Evolutionary conservation across 2,329 filamentous ascomycete genomes (phyloP).

Genomic region (Rutstroemia sp.): DNA sequence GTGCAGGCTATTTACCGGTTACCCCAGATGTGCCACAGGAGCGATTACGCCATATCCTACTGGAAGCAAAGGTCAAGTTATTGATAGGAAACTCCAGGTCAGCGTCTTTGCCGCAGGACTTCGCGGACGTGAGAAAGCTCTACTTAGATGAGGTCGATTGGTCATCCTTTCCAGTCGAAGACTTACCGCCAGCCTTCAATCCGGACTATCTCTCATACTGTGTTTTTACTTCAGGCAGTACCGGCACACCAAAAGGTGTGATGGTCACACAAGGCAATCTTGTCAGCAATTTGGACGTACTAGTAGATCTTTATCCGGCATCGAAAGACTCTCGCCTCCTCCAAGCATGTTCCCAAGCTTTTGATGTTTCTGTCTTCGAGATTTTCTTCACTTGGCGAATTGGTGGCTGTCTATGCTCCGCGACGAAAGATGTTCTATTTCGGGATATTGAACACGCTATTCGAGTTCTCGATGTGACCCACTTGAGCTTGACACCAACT

Average conservation of each 20-base stretch:
- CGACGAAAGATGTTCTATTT: constrained; percentile 66
- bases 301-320: constrained; percentile 60
- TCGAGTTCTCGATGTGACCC: constrained; percentile 57
- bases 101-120: constrained; percentile 13
- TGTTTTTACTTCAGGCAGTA: constrained; percentile 79
- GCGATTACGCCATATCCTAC: constrained; percentile 53
- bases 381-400: constrained; percentile 78
- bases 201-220: constrained; percentile 54
- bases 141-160: constrained; percentile 27
- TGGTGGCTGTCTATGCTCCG: constrained; percentile 73
- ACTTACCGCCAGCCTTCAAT: constrained; percentile 13
- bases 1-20: constrained; percentile 74
- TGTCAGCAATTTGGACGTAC: constrained; percentile 62
- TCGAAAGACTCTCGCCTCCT: constrained; percentile 48
- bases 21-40: constrained; percentile 61
- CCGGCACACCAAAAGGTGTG: constrained; percentile 70
- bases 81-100: constrained; percentile 36
- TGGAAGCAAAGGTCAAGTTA: constrained; percentile 46
- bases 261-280: constrained; percentile 70
- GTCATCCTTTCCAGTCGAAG: constrained; percentile 9
- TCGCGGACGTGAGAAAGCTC: constrained; percentile 18
- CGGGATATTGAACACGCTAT: constrained; percentile 64
- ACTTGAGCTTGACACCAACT: constrained; percentile 79
- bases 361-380: constrained; percentile 85
- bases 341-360: constrained; percentile 77